Conservation (phyloP, 169 alveolate genomes). For the Plasmodium coatneyi region DNA sequence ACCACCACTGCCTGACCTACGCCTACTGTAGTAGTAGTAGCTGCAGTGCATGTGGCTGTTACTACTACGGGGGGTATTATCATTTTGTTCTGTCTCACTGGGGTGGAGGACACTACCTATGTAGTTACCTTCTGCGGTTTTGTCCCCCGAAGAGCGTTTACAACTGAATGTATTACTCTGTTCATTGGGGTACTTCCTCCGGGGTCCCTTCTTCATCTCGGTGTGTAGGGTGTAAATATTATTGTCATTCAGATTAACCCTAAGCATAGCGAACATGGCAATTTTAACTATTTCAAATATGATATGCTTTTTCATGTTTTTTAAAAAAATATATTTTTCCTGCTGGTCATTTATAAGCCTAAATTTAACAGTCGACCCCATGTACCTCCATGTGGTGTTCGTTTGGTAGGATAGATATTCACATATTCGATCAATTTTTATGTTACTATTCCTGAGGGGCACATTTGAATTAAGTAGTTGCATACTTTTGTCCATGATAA, state of each 20-base stretch:
- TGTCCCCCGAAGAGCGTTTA: neutral
- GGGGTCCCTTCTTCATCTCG: neutral
- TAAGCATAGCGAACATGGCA: slow-evolving; percentile 66
- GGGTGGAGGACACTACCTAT: neutral
- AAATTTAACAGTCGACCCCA: slow-evolving; percentile 72
- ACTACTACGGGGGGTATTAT: neutral
- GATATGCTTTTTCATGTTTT: slow-evolving; percentile 62
- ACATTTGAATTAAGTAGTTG: slow-evolving; percentile 37
- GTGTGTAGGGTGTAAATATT: slow-evolving; percentile 41
- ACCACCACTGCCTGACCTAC: neutral
- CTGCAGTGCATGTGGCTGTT: neutral
- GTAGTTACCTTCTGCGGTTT: neutral
- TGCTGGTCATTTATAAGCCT: slow-evolving; percentile 54
- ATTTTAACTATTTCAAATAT: slow-evolving; percentile 70
- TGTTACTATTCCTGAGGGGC: slow-evolving; percentile 46
- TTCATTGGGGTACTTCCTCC: neutral
- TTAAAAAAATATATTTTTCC: slow-evolving; percentile 67
- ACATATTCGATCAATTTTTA: slow-evolving; percentile 60
- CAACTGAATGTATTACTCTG: neutral
- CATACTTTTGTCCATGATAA: slow-evolving; percentile 26
- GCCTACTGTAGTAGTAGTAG: neutral
- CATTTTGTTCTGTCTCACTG: neutral
- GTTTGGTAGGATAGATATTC: slow-evolving; percentile 47
- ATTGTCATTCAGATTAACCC: slow-evolving; percentile 70
- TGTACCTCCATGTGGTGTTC: slow-evolving; percentile 57